These are phyloP conservation scores for Calonectria hawksworthii DNA, from an alignment of 2,329 filamentous ascomycete species.

Conservation along the genomic window DNA sequence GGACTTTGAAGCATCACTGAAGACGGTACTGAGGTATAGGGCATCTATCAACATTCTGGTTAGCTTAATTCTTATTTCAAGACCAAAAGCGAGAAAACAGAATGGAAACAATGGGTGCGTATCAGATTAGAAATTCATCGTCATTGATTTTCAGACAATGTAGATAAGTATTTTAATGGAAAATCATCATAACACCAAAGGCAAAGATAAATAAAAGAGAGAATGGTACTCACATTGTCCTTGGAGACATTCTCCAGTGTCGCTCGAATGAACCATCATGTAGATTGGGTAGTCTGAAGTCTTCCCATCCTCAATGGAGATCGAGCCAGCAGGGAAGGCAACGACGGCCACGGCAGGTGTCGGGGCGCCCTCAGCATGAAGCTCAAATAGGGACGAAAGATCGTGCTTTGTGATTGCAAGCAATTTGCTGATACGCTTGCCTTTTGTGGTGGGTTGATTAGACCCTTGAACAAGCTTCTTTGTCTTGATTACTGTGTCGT, in stretches of 20 bases:
- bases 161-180: constrained; percentile 98
- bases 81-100: constrained; percentile 19
- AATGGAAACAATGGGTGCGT: constrained; percentile 52
- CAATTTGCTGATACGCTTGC: constrained; percentile 66
- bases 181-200: constrained; percentile 84
- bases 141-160: constrained; percentile 98
- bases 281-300: constrained; percentile 65
- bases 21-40: constrained; percentile 55
- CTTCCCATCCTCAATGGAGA: constrained; percentile 52
- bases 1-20: constrained; percentile 50
- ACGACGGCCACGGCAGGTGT: constrained; percentile 81
- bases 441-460: constrained; percentile 46
- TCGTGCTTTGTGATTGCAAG: constrained; percentile 79
- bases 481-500: constrained; percentile 69
- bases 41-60: constrained; percentile 49
- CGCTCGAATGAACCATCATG: constrained; percentile 83
- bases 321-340: constrained; percentile 70
- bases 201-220: constrained; percentile 35
- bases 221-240: constrained; percentile 84
- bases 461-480: constrained; percentile 64
- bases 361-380: constrained; percentile 80
- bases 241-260: constrained; percentile 90
- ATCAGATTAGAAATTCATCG: constrained; percentile 90
- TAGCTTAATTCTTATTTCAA: constrained; percentile 46
- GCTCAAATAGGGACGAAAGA: constrained; percentile 76